Percentiles rank a stretch among this genome's conserved stretches.
Conservation (phyloP, 140 eudicot species). For the Ambrosia hybrid region DNA sequence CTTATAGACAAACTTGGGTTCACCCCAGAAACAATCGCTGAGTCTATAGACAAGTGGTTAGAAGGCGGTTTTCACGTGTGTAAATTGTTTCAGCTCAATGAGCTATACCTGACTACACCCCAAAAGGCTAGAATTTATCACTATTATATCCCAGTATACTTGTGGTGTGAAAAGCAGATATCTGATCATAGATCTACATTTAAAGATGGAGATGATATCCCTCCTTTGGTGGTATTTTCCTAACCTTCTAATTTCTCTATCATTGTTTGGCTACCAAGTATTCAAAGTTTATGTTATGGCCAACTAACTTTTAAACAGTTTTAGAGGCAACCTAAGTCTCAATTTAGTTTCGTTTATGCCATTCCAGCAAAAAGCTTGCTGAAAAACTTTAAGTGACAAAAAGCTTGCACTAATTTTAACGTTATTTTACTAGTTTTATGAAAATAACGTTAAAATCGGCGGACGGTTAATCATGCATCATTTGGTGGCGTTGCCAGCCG, state of each 20-base stretch:
- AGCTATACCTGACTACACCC: slow-evolving; percentile 67
- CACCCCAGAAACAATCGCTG: slow-evolving; percentile 63
- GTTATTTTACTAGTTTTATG: too few relatives aligned
- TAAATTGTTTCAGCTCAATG: slow-evolving; percentile 78
- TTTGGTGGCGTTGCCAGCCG: too few relatives aligned
- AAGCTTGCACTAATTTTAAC: neutral
- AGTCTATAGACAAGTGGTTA: slow-evolving; percentile 87
- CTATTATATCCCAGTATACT: slow-evolving; percentile 87
- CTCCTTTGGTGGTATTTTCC: slow-evolving; percentile 84
- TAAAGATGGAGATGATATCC: slow-evolving; percentile 75
- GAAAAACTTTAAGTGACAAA: neutral
- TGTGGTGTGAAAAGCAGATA: slow-evolving; percentile 93
- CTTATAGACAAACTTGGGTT: slow-evolving; percentile 67
- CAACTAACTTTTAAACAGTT: neutral
- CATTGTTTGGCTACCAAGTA: slow-evolving; percentile 11
- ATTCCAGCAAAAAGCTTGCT: neutral
- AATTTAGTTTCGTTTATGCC: neutral
- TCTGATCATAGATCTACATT: slow-evolving; percentile 59
- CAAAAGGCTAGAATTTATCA: slow-evolving; percentile 88
- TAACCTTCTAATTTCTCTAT: slow-evolving; percentile 2
- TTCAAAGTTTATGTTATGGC: neutral
- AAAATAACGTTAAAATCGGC: too few relatives aligned
- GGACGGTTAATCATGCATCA: too few relatives aligned
- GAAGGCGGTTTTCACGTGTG: slow-evolving; percentile 63
- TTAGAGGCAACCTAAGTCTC: neutral